Evolutionary conservation across 305 asterid genomes (phyloP).

Genomic region (Solanum hybrid): DNA sequence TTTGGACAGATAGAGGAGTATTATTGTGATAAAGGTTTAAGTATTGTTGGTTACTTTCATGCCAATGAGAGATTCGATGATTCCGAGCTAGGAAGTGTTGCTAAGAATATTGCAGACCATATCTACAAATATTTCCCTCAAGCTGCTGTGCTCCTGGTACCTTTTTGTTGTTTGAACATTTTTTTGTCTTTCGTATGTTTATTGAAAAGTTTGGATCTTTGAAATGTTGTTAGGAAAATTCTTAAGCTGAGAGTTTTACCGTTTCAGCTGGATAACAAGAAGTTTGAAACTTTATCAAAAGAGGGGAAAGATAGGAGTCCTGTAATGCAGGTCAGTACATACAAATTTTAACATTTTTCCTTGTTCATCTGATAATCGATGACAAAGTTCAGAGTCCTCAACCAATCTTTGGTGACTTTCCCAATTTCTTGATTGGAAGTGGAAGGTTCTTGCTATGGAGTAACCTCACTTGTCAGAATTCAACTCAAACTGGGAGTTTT

Average conservation of each 20-base stretch:
- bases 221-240: not conserved
- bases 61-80: constrained; percentile 65
- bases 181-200: not conserved
- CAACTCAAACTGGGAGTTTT: not conserved
- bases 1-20: constrained; percentile 13
- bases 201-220: not conserved
- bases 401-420: not conserved
- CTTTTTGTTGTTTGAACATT: not conserved
- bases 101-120: constrained; percentile 87
- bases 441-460: not conserved
- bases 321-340: not conserved
- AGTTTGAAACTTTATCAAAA: constrained; percentile 55
- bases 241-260: constrained; percentile 9
- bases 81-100: constrained; percentile 52
- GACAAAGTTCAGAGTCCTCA: not conserved
- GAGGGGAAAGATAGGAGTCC: not conserved
- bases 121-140: constrained; percentile 68
- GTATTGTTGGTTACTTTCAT: constrained; percentile 13
- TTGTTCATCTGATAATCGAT: not conserved
- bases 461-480: not conserved
- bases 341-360: not conserved
- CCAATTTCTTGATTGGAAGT: not conserved
- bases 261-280: constrained; percentile 67
- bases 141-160: constrained; percentile 80
- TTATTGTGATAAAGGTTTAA: constrained; percentile 5